Conservation (phyloP, 1,284 basidiomycete species). For the Moesziomyces parantarcticus region DNA sequence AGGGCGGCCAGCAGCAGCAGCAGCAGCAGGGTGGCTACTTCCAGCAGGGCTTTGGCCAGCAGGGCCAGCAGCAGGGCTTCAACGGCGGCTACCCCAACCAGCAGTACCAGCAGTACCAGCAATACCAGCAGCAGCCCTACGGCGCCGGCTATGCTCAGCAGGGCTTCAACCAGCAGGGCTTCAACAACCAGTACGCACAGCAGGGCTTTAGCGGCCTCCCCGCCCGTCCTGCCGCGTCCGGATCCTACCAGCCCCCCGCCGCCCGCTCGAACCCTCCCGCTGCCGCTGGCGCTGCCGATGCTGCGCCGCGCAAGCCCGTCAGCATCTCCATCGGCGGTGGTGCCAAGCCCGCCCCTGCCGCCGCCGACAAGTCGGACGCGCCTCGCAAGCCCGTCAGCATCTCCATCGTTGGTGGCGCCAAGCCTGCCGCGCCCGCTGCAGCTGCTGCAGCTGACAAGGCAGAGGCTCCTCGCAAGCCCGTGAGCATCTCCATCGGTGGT, state of each 20-base stretch:
- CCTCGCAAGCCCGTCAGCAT: constrained; percentile 56
- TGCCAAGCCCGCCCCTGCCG: constrained; percentile 30
- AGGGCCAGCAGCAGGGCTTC: constrained; percentile 42
- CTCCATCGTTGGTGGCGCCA: constrained; percentile 60
- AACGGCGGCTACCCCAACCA: constrained; percentile 40
- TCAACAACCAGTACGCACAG: constrained; percentile 35
- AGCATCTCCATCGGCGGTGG: constrained; percentile 65
- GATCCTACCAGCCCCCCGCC: constrained; percentile 39
- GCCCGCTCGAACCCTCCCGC: constrained; percentile 9
- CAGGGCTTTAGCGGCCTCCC: constrained; percentile 45
- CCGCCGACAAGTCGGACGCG: constrained; percentile 24
- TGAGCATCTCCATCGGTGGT: constrained; percentile 63
- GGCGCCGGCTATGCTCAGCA: constrained; percentile 42
- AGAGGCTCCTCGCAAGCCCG: constrained; percentile 33
- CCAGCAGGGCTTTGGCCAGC: constrained; percentile 46
- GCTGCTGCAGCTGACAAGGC: constrained; percentile 32
- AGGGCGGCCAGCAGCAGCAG: constrained; percentile 30
- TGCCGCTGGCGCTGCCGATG: constrained; percentile 21
- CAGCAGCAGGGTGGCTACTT: constrained; percentile 54
- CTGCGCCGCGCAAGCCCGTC: constrained; percentile 58
- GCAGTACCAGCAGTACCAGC: constrained; percentile 34
- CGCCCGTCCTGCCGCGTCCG: constrained; percentile 43
- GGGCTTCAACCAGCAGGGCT: constrained; percentile 45
- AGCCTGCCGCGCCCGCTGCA: constrained; percentile 37
- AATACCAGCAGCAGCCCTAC: constrained; percentile 44